Conservation (phyloP, 164 flowering plant genomes). For the Piper betle region DNA sequence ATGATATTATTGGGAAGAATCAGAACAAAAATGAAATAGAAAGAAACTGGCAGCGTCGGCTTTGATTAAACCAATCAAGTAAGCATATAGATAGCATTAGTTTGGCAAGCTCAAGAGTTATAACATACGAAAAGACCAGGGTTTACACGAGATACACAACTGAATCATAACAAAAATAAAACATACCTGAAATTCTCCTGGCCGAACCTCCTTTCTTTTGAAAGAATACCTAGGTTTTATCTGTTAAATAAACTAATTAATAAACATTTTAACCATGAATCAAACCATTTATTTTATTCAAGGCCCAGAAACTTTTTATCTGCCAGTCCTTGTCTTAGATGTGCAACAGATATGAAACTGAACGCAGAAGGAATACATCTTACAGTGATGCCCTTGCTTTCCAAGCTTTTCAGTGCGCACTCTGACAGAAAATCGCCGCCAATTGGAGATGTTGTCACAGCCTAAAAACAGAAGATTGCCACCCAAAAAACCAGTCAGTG, state of each 20-base stretch:
- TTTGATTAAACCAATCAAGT: too few species aligned
- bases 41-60: too few species aligned
- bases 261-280: not conserved
- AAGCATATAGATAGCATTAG: too few species aligned
- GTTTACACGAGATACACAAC: not conserved
- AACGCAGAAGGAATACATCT: conserved; percentile 6
- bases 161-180: not conserved
- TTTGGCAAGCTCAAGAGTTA: too few species aligned
- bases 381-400: conserved; percentile 75
- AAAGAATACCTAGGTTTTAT: conserved; percentile 88
- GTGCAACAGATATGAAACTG: not conserved
- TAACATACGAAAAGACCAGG: not conserved
- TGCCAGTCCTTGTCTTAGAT: not conserved
- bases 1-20: too few species aligned
- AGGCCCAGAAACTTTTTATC: not conserved
- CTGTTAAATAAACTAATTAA: conserved; percentile 21
- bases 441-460: conserved; percentile 72
- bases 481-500: not conserved
- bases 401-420: conserved; percentile 90
- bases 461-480: conserved; percentile 33
- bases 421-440: conserved; percentile 92
- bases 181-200: conserved; percentile 90
- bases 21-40: too few species aligned
- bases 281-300: not conserved
- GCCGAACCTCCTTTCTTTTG: conserved; percentile 77